Evolutionary conservation across 129 eudicot genomes (phyloP).

Genomic region (Centaurea solstitialis): DNA sequence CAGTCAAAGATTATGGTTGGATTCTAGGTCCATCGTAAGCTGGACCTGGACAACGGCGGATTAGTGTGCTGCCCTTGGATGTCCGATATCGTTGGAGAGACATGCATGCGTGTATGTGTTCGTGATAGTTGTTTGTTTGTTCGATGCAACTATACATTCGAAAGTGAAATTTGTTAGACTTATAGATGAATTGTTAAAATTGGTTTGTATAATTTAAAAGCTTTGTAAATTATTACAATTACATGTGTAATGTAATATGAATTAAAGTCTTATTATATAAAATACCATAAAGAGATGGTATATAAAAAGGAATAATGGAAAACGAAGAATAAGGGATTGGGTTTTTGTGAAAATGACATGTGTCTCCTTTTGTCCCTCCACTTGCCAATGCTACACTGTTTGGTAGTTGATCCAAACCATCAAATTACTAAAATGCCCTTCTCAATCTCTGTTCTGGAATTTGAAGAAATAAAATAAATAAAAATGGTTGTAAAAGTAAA

Average conservation of each 20-base stretch:
- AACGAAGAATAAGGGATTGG: slow-evolving; percentile 27
- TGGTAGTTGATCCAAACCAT: background rate
- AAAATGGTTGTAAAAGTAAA: background rate
- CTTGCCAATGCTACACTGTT: slow-evolving; percentile 22
- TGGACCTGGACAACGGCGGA: too few species aligned
- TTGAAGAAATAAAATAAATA: background rate
- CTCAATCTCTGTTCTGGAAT: background rate
- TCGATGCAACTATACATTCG: too few species aligned
- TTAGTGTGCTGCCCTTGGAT: too few species aligned
- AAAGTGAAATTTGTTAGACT: too few species aligned
- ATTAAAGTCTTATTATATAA: background rate
- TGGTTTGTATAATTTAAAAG: background rate
- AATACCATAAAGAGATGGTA: background rate
- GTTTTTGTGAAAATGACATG: slow-evolving; percentile 36
- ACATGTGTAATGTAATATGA: too few species aligned
- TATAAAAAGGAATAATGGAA: background rate
- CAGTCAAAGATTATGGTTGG: too few species aligned
- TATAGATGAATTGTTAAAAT: background rate
- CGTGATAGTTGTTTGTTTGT: too few species aligned
- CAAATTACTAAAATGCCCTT: slow-evolving; percentile 17
- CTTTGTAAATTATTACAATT: background rate
- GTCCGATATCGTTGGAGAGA: too few species aligned
- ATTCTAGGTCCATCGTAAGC: too few species aligned
- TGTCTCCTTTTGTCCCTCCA: slow-evolving; percentile 33
- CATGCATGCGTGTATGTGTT: too few species aligned